Percentiles rank a stretch among this genome's conserved stretches.
Evolutionary conservation across 345 rosid genomes (phyloP).

Genomic region (Trapa bicornis): DNA sequence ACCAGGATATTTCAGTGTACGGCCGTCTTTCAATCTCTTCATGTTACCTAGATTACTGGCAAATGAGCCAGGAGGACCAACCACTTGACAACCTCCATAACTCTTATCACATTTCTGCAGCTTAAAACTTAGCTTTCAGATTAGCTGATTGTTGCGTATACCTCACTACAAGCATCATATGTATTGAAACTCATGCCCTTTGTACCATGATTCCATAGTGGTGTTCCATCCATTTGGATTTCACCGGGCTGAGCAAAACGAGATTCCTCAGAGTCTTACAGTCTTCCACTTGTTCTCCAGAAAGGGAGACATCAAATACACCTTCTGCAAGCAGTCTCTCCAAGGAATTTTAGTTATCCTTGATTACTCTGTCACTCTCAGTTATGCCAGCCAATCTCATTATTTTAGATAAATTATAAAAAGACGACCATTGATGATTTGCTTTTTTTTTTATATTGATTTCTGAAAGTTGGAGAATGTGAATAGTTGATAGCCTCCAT

Average conservation of each 20-base stretch:
- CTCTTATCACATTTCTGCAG: conserved; percentile 37
- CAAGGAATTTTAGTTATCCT: conserved; percentile 60
- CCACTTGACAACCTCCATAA: conserved; percentile 20
- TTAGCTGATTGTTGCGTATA: background rate
- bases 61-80: conserved; percentile 21
- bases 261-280: conserved; percentile 49
- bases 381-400: too few species aligned
- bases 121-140: conserved; percentile 8
- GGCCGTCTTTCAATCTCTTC: conserved; percentile 44
- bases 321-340: conserved; percentile 73
- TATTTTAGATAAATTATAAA: too few species aligned
- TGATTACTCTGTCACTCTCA: conserved; percentile 28
- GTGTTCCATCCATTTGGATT: conserved; percentile 64
- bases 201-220: conserved; percentile 48
- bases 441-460: background rate
- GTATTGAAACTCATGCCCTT: background rate
- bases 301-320: conserved; percentile 49
- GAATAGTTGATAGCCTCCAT: background rate
- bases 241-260: conserved; percentile 32
- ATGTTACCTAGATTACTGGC: conserved; percentile 24
- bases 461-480: background rate
- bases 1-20: conserved; percentile 52
- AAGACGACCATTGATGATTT: too few species aligned
- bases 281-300: conserved; percentile 52
- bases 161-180: background rate